Base-by-base conservation (phyloP, 176 grass and related monocot genomes). In the Oryza nivara region DNA sequence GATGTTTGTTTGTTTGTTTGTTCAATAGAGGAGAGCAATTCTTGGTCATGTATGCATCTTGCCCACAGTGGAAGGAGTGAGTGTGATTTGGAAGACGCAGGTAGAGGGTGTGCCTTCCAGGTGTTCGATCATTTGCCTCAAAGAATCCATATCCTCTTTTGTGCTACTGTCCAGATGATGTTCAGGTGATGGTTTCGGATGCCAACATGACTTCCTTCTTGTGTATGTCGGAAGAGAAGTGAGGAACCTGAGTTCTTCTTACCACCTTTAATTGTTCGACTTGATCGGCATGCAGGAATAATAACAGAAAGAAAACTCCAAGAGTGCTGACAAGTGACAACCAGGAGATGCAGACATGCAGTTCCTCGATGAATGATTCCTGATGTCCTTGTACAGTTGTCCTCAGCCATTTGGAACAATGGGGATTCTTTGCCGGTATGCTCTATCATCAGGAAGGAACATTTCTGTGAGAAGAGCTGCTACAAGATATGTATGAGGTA, bases 51-150 rank as follows among this genome's bases (percentile, higher is more conserved):
- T 11, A 4, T 70, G 35, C 67, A 41, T 70, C 35, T 70, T 41
- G 7, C 36, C 35, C 58, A 61, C 58, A 0, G 35, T 41, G 40
- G 10, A 6, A 45, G 5, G 51, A 82, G 51, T n/a, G 0, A n/a
- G 52, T 7, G 80, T 30, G 68, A 54, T 69, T 72, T n/a, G 28
- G n/a, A 82, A 20, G 68, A 2, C 20, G n/a, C 17, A 68, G 43
- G 3, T 54, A 58, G 20, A 69, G 45, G n/a, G 19, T 43, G 4
- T 67, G 43, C 58, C 22, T 60, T 36, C 60, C 71, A 75, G 71
- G 71, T 75, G 81, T 74, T 66, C 13, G 41, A 38, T 83, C 60
- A 74, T 74, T 64, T 82, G 80, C 16, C 15, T 64, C 16, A 65
- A 6, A 81, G 35, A 22, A 36, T 47, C 44, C 58, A 0, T 60